Evolutionary conservation across 148 eudicot species (phyloP), one percentile per base, ranked within the genome.

Genomic region (Rhododendron ovatum): DNA sequence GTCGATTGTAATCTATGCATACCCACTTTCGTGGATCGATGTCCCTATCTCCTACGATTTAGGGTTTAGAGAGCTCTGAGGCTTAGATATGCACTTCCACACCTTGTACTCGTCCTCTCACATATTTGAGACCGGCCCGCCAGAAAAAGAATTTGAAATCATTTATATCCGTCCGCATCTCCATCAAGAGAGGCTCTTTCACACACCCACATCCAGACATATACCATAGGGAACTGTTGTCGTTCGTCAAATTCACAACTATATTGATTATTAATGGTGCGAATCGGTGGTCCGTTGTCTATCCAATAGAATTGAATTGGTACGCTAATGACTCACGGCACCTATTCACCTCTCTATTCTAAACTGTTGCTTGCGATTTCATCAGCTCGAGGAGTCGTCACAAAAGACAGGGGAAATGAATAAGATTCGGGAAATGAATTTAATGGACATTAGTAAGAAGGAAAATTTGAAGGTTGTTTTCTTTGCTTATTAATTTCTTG

Each of bases 401-500:
- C 35, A 33, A 10, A 93, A 85, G 78, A n/a, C n/a, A n/a, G n/a
- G n/a, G n/a, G n/a, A n/a, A n/a, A n/a, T n/a, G n/a, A n/a, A n/a
- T n/a, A n/a, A n/a, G n/a, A n/a, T n/a, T n/a, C n/a, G n/a, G n/a
- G n/a, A 95, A 91, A 48, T 48, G 80, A 89, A 88, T 63, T 86
- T 93, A 59, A 89, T 93, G 48, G 92, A 88, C 78, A 86, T 88
- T 48, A 15, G 28, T 33, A 95, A 93, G 85, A 95, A 95, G 81
- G 93, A 91, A 89, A 89, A 75, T 84, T 82, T 96, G 81, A 89
- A 91, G 94, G 96, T 96, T 18, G 50, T 82, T 76, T 26, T 30
- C 15, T 53, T 84, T 2, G 30, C 33, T 6, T 17, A 78, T 30
- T 30, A 30, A 30, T 18, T 79, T 17, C 87, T 10, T 79, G 30